Evolutionary conservation across 257 asterid species (phyloP).

Genomic region (Salvia miltiorrhiza): DNA sequence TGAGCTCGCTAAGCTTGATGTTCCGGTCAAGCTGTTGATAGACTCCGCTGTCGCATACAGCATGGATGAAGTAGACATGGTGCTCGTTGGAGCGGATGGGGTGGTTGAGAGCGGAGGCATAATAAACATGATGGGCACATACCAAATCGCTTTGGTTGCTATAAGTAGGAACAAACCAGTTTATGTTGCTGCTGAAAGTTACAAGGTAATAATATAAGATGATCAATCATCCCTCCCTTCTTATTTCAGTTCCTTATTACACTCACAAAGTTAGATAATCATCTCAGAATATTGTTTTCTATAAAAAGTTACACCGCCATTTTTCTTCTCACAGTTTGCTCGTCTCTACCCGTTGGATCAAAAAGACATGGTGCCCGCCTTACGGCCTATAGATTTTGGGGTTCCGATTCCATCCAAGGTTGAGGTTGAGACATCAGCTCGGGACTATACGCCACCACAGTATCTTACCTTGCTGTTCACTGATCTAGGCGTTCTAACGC

Average conservation of each 20-base stretch:
- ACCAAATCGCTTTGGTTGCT: conserved; percentile 81
- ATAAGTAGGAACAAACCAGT: conserved; percentile 88
- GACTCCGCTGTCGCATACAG: conserved; percentile 89
- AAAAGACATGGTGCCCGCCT: conserved; percentile 79
- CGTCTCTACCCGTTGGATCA: conserved; percentile 74
- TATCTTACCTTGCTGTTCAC: conserved; percentile 72
- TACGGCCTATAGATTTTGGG: conserved; percentile 73
- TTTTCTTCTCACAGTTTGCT: conserved; percentile 57
- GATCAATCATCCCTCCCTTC: not conserved
- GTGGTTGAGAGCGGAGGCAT: conserved; percentile 90
- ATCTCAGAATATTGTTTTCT: too few relatives aligned
- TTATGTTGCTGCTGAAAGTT: conserved; percentile 84
- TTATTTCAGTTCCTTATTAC: not conserved
- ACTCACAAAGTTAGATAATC: too few relatives aligned
- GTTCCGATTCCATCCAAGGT: conserved; percentile 82
- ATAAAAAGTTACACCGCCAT: too few relatives aligned
- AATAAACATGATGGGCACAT: conserved; percentile 87
- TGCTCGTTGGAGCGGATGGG: conserved; percentile 84
- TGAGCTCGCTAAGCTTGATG: conserved; percentile 77
- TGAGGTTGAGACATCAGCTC: conserved; percentile 82
- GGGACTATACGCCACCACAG: conserved; percentile 81
- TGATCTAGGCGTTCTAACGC: conserved; percentile 74
- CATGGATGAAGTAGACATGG: conserved; percentile 92
- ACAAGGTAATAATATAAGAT: conserved; percentile 50
- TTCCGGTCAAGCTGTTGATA: conserved; percentile 80